Base-by-base conservation (phyloP, 1,139 yeast genomes). In the Zygoascus sp. region DNA sequence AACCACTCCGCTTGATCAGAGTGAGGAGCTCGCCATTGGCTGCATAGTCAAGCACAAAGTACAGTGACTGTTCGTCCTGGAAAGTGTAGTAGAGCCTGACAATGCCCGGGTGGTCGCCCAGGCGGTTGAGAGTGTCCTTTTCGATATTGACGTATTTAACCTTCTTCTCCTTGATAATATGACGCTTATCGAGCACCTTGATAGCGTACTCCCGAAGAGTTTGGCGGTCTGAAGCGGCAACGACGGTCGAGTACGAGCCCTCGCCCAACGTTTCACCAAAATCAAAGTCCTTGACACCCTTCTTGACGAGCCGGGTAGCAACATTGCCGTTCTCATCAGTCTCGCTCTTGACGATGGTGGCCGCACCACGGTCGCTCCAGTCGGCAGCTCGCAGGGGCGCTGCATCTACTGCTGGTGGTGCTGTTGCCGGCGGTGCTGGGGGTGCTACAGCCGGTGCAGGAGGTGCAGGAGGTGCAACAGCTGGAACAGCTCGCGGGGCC, bases 101-200 rank as follows among this genome's bases (percentile, higher is more conserved):
- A 40, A 92, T 79, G 1, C 98, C 98, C 39, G 89, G 88, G 58
- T 83, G 90, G 48, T 83, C 81, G 25, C 90, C 92, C 49, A 92
- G 72, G 37, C 95, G 69, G 63, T 90, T 89, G 58, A 94, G 72
- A 1, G 97, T 92, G 59, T 88, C 88, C 65, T 92, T 92, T 65
- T 94, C 98, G 50, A 94, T 92, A 61, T 90, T 90, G 50, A 92
- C 98, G 61, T 92, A 94, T 66, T 94, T 92, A 57, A 90, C 94
- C 65, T 92, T 92, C 63, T 86, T 86, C 66, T 92, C 99, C 64
- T 87, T 84, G 58, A 92, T 92, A 51, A 92, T 94, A 66, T 94
- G 98, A 38, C 89, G 77, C 66, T 94, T 94, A 56, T 94, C 95
- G 40, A 95, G 76, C 5, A 92, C 82, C 65, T 94, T 94, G 52